Evolutionary conservation across 768 basidiomycete species (phyloP).

Genomic region (Boletus vermiculosoides): DNA sequence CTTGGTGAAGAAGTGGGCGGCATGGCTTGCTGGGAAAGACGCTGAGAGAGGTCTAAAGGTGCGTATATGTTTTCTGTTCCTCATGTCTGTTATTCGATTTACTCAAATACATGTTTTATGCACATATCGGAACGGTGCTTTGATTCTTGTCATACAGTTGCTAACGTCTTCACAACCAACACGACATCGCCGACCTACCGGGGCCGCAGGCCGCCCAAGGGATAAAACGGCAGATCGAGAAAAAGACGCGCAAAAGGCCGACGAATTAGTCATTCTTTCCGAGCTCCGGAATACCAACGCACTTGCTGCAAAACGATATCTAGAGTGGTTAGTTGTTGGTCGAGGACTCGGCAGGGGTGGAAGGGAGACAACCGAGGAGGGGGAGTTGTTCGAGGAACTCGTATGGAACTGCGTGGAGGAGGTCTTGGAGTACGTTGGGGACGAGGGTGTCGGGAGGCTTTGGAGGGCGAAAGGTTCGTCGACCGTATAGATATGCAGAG

Average conservation of each 20-base stretch:
- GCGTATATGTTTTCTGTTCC: conserved; percentile 5
- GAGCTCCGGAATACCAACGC: conserved; percentile 23
- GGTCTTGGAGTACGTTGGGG: conserved; percentile 44
- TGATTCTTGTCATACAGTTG: conserved; percentile 9
- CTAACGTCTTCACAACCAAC: conserved; percentile 20
- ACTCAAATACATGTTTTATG: background rate
- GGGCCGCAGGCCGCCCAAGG: conserved; percentile 16
- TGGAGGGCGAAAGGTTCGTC: conserved; percentile 69
- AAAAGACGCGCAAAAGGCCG: conserved; percentile 19
- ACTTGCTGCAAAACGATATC: conserved; percentile 62
- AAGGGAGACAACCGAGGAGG: conserved; percentile 21
- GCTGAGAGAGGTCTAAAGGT: conserved; percentile 73
- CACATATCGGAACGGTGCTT: background rate
- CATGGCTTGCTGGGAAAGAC: conserved; percentile 76
- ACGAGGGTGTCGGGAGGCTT: conserved; percentile 55
- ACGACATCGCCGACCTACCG: conserved; percentile 22
- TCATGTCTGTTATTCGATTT: background rate
- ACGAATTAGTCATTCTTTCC: conserved; percentile 30
- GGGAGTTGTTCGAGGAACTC: conserved; percentile 63
- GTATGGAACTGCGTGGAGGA: conserved; percentile 54
- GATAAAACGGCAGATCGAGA: conserved; percentile 27
- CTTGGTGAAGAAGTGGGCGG: conserved; percentile 69
- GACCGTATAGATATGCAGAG: background rate
- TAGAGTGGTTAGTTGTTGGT: conserved; percentile 79
- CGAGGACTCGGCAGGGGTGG: conserved; percentile 40